Percentiles rank a stretch among this genome's conserved stretches.
These are phyloP conservation scores for Obelidium mucronatum DNA, from an alignment of 192 early-diverging fungal species.

Conservation along the genomic window DNA sequence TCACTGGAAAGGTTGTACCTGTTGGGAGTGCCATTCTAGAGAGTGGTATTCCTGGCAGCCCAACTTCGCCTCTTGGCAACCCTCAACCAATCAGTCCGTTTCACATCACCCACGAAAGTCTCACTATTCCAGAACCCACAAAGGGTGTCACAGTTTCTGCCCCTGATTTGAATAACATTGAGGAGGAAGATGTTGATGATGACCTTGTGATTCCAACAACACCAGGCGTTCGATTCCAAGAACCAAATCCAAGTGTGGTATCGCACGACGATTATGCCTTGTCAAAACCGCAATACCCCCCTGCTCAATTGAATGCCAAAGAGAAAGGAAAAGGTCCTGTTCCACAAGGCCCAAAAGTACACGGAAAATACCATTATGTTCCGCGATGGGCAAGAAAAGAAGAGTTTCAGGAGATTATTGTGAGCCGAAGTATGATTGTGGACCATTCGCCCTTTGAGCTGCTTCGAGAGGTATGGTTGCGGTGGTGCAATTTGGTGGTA, in stretches of 20 bases:
- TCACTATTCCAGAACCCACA: not conserved
- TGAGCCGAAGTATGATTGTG: constrained; percentile 40
- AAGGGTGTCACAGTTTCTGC: not conserved
- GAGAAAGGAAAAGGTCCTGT: not conserved
- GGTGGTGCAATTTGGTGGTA: not conserved
- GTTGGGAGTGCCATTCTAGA: not conserved
- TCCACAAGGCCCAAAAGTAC: not conserved
- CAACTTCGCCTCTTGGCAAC: not conserved
- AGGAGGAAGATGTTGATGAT: not conserved
- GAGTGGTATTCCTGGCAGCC: not conserved
- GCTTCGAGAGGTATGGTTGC: constrained; percentile 34
- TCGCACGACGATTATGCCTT: constrained; percentile 5
- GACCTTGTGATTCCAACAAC: not conserved
- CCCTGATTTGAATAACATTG: not conserved
- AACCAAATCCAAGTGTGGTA: not conserved
- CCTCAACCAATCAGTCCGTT: not conserved
- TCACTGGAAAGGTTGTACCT: not conserved
- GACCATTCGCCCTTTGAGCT: constrained; percentile 45
- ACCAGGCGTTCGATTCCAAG: not conserved
- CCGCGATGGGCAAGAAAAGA: constrained; percentile 44
- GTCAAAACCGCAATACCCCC: constrained; percentile 36
- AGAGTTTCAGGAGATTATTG: constrained; percentile 44
- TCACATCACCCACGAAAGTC: not conserved
- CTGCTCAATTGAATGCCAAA: not conserved
- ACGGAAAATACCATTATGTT: constrained; percentile 42